A percentile compares a stretch with the other conserved stretches of the same genome.
Conservation (phyloP, 176 grass and related monocot species). For the Zea mays region Zm-B73-REFERENCE-NAM-5.0 NC_050097.1:22858501-22859000, state of each 20-base stretch:
- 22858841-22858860: neutral
- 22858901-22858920: neutral
- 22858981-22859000: conserved; percentile 5
- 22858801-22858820: conserved; percentile 1
- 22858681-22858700: conserved; percentile 2
- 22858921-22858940: conserved; percentile 4
- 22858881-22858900: conserved; percentile 20
- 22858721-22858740: neutral
- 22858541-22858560: neutral
- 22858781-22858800: conserved; percentile 36
- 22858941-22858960: neutral
- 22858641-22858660: neutral
- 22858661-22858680: conserved; percentile 4
- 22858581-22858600: too few relatives aligned
- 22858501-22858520: too few relatives aligned
- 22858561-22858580: neutral
- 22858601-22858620: neutral
- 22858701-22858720: neutral
- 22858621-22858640: neutral
- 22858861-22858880: neutral
- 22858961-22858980: neutral
- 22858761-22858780: neutral
- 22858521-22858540: neutral
- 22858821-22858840: conserved; percentile 23
- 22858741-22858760: neutral